Percentiles rank a stretch among this genome's conserved stretches.
These are phyloP conservation scores for Pisolithus albus DNA, from an alignment of 768 basidiomycete genomes.

Conservation along the genomic window DNA sequence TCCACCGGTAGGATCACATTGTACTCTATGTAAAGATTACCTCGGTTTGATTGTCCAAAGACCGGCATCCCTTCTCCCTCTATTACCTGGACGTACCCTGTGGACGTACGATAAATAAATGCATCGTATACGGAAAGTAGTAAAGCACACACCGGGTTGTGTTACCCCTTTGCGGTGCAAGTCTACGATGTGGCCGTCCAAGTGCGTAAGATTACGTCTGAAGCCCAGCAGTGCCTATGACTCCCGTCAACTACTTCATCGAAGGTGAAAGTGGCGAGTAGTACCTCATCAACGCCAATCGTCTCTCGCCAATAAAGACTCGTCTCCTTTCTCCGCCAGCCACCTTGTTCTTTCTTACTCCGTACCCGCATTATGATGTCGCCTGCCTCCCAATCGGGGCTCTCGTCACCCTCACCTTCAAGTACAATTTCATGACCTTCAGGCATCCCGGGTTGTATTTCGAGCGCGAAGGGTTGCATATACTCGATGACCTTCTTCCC, in stretches of 20 bases:
- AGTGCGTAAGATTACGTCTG: conserved; percentile 81
- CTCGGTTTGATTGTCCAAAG: conserved; percentile 50
- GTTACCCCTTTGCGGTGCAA: conserved; percentile 75
- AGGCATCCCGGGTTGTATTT: conserved; percentile 81
- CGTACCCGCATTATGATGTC: conserved; percentile 85
- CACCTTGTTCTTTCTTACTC: conserved; percentile 69
- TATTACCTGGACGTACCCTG: conserved; percentile 80
- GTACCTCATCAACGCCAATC: conserved; percentile 82
- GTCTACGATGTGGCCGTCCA: conserved; percentile 78
- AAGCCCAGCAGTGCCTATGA: conserved; percentile 93
- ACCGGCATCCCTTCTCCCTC: conserved; percentile 88
- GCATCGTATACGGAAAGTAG: neutral
- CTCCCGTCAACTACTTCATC: neutral
- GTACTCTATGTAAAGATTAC: conserved; percentile 91
- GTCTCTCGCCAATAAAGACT: conserved; percentile 90
- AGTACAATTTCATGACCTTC: conserved; percentile 92
- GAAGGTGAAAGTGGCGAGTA: neutral
- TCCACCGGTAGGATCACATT: conserved; percentile 81
- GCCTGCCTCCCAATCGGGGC: conserved; percentile 92
- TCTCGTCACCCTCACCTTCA: conserved; percentile 96
- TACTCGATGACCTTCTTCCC: conserved; percentile 80
- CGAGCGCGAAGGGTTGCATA: conserved; percentile 75
- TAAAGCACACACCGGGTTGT: conserved; percentile 63
- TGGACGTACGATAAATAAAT: conserved; percentile 1
- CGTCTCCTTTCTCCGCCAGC: conserved; percentile 84